These are phyloP conservation scores for Diplodia corticola DNA, from an alignment of 2,329 filamentous ascomycete genomes.

Conservation along the genomic window DNA sequence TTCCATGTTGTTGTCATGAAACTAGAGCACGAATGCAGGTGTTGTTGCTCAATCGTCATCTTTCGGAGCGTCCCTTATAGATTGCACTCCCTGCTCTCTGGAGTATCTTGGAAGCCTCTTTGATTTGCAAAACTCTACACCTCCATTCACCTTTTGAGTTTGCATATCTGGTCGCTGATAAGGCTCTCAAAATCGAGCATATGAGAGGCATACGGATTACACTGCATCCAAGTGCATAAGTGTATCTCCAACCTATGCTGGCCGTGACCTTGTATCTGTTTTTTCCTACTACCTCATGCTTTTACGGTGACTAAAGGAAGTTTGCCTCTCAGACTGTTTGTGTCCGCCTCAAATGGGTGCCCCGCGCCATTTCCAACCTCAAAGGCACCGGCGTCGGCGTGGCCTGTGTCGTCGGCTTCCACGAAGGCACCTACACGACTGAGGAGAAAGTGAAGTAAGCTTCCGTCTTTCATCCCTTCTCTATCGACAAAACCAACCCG, in stretches of 20 bases:
- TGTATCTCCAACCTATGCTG: background rate
- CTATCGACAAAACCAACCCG: background rate
- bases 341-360: conserved; percentile 56
- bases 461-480: background rate
- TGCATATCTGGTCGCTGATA: background rate
- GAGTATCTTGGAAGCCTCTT: background rate
- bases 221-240: background rate
- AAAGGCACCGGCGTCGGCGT: conserved; percentile 51
- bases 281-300: background rate
- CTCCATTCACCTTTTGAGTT: background rate
- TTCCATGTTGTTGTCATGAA: background rate
- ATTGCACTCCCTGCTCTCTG: background rate
- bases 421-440: conserved; percentile 57
- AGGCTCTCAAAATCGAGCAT: background rate
- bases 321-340: conserved; percentile 53
- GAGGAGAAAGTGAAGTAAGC: conserved; percentile 48
- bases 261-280: background rate
- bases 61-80: background rate
- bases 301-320: background rate
- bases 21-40: background rate
- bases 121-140: background rate
- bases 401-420: conserved; percentile 61
- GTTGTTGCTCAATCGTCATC: background rate
- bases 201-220: background rate
- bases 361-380: conserved; percentile 51